These are phyloP conservation scores for Cordyceps tenuipes DNA, from an alignment of 2,329 filamentous ascomycete species.

Conservation along the genomic window DNA sequence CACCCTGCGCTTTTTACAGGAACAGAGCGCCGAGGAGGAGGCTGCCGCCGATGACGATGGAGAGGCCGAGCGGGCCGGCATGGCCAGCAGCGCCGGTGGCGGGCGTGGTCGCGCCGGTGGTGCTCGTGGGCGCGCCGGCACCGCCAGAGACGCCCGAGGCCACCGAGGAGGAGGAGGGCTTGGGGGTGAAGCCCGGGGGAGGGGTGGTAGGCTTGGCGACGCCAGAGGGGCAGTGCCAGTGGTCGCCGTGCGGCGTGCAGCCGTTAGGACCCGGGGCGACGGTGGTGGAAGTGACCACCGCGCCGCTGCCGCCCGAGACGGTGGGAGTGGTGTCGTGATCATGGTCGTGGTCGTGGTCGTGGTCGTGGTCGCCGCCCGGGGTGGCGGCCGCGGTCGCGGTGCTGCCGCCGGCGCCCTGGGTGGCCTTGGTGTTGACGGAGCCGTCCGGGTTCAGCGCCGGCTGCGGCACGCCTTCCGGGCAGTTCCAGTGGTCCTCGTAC, in stretches of 20 bases:
- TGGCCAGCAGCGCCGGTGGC: not conserved
- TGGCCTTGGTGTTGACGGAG: constrained; percentile 3
- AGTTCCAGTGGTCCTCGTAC: constrained; percentile 10
- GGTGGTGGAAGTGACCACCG: not conserved
- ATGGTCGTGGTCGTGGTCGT: constrained; percentile 3
- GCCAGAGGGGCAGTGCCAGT: constrained; percentile 17
- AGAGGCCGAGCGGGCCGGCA: not conserved
- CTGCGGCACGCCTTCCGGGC: constrained; percentile 11
- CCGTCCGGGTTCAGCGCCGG: constrained; percentile 1
- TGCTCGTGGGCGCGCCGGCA: not conserved
- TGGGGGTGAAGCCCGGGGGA: constrained; percentile 5
- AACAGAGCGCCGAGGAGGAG: constrained; percentile 12
- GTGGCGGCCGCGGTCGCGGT: not conserved
- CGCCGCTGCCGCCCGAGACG: not conserved
- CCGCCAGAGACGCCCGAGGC: not conserved
- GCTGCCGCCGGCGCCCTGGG: not conserved
- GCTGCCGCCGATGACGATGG: constrained; percentile 11
- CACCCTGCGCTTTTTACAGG: constrained; percentile 2
- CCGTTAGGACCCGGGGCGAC: not conserved
- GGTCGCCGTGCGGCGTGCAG: constrained; percentile 13
- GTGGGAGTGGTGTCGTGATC: not conserved
- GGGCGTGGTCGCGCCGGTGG: not conserved
- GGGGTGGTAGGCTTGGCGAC: constrained; percentile 11
- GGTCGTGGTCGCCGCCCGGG: not conserved
- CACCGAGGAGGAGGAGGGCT: not conserved